Conservation (phyloP, 306 rosid genomes). For the Lathyrus aphaca region DNA sequence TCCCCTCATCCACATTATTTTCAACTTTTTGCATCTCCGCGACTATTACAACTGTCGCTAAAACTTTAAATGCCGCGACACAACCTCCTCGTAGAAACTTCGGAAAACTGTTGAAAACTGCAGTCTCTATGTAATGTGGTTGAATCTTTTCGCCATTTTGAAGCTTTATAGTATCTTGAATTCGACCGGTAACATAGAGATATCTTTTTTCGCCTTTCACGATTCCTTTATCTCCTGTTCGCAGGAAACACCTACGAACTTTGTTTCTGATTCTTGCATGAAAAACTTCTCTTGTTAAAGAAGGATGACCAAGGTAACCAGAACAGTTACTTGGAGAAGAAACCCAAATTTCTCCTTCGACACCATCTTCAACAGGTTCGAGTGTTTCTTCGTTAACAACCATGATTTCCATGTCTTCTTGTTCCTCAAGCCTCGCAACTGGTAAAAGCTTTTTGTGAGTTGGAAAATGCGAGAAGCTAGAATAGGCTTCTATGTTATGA, state of each 20-base stretch:
- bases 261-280: conserved; percentile 49
- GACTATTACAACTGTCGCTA: conserved; percentile 42
- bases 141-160: conserved; percentile 50
- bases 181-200: conserved; percentile 72
- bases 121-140: conserved; percentile 67
- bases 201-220: conserved; percentile 61
- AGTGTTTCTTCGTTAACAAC: conserved; percentile 65
- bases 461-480: conserved; percentile 50
- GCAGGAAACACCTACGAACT: conserved; percentile 49
- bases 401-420: conserved; percentile 61
- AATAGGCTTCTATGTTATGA: not conserved
- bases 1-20: conserved; percentile 26
- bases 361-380: conserved; percentile 68
- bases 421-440: conserved; percentile 54
- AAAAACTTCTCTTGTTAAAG: conserved; percentile 60
- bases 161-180: conserved; percentile 54
- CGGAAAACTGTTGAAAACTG: conserved; percentile 51
- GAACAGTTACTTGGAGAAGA: conserved; percentile 81
- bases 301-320: conserved; percentile 72
- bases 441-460: conserved; percentile 67
- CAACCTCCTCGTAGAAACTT: conserved; percentile 70
- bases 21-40: conserved; percentile 60
- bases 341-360: conserved; percentile 88
- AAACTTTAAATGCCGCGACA: conserved; percentile 54
- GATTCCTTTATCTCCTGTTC: conserved; percentile 77